phyloP scores from a whole-genome alignment of 306 rosid species.

The Rosa multiflora region DNA sequence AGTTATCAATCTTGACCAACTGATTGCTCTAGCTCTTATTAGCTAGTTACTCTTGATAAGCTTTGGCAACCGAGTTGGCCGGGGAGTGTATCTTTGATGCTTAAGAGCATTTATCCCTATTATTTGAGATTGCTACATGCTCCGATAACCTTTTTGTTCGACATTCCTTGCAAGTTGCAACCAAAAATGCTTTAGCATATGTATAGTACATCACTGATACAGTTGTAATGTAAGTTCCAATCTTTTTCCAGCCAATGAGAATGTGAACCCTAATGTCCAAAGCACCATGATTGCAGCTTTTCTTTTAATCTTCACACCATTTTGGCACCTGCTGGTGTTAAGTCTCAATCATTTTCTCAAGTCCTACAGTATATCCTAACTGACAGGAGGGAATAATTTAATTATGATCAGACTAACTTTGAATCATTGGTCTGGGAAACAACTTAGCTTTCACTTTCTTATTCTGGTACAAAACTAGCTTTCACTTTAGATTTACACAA shows the following conservation, averaged over 20 bases:
- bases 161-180: background rate
- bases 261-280: background rate
- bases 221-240: background rate
- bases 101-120: background rate
- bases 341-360: constrained; percentile 21
- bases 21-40: background rate
- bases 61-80: no score
- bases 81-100: no score
- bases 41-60: background rate
- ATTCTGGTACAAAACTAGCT: background rate
- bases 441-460: background rate
- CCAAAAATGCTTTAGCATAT: background rate
- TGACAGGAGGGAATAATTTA: constrained; percentile 19
- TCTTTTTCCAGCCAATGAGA: background rate
- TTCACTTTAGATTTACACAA: constrained; percentile 15
- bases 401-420: background rate
- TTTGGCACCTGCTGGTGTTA: constrained; percentile 17
- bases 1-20: background rate
- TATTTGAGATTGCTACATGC: background rate
- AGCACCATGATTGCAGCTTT: background rate
- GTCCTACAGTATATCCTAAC: constrained; percentile 11
- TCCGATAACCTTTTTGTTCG: background rate
- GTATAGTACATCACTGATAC: background rate
- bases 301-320: constrained; percentile 2
- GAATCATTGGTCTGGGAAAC: constrained; percentile 15